phyloP scores from a whole-genome alignment of 768 basidiomycete genomes.

The Inosperma sp. region DNA sequence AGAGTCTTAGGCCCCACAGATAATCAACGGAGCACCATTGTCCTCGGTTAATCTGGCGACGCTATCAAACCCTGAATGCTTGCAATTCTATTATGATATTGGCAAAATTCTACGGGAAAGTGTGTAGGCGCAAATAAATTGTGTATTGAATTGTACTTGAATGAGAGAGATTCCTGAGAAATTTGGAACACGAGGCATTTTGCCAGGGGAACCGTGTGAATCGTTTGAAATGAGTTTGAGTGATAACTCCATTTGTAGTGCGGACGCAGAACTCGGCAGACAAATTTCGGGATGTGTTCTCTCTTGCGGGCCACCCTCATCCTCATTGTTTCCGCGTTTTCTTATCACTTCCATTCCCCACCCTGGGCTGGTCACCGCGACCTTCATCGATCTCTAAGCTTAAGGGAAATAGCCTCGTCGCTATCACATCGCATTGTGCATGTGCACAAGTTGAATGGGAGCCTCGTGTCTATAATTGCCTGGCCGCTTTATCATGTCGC shows the following conservation, averaged over 20 bases:
- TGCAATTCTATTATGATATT: constrained; percentile 54
- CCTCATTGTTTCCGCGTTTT: constrained; percentile 24
- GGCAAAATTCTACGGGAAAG: constrained; percentile 51
- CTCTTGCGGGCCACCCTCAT: constrained; percentile 6
- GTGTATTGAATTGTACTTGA: background rate
- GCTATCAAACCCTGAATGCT: constrained; percentile 67
- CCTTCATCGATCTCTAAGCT: constrained; percentile 1
- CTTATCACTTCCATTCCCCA: background rate
- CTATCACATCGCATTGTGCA: background rate
- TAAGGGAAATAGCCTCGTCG: background rate
- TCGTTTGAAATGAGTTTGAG: background rate
- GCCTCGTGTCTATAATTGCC: constrained; percentile 43
- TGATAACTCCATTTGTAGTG: too few relatives aligned
- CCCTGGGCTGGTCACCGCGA: constrained; percentile 6
- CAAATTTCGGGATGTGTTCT: constrained; percentile 3
- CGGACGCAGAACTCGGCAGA: too few relatives aligned
- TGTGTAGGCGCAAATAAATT: constrained; percentile 9
- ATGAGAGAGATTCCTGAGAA: background rate
- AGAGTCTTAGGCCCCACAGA: constrained; percentile 35
- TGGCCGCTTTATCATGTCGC: constrained; percentile 41
- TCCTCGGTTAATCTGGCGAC: constrained; percentile 68
- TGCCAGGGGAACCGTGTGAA: background rate
- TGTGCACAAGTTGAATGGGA: constrained; percentile 25
- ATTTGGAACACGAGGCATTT: background rate
- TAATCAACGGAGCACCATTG: constrained; percentile 73